Base-by-base conservation (phyloP, 1,284 basidiomycete species). In the Cutaneotrichosporon sp. region DNA sequence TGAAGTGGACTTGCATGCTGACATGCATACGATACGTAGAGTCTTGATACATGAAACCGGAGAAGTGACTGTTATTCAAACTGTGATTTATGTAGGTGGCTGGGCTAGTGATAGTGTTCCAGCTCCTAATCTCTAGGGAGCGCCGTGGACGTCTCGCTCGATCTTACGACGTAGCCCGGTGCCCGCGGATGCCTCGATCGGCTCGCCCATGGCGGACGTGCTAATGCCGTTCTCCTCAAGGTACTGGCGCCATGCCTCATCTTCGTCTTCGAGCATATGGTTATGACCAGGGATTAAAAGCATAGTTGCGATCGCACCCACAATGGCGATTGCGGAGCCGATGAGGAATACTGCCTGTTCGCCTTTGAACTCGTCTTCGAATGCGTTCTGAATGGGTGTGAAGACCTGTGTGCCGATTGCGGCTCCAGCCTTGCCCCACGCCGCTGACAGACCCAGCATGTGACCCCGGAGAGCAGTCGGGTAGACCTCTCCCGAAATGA, bases 341-440 rank as follows among this genome's bases (percentile, higher is more conserved):
- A 64, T 57, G 33, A 62, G 54, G 47, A 68, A 65, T 33, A 63
- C 61, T 1, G 61, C 66, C 48, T 62, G 62, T 46, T 64, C 61
- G 22, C 63, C 65, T 44, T 60, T 59, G 52, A 63, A 50, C 51
- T 58, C 26, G 45, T 55, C 22, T 44, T 49, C 19, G 31, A 62
- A 58, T 11, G 55, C 51, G 17, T 58, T 51, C 41, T 59, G 61
- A 37, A 60, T 62, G 9, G 59, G 51, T 20, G 51, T 57, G 53
- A 63, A 63, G 8, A 62, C 55, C 44, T 60, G 52, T 83, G 27
- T 86, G 29, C 59, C 62, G 33, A 65, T 59, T 4, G 62, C 60
- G 1, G 61, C 86, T 5, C 87, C 87, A 0, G 82, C 78, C 65
- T 88, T 88, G 4, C 85, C 86, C 11, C 86, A 71, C 0, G 85